Evolutionary conservation across 2,329 filamentous ascomycete genomes (phyloP).

Genomic region (Apiospora sp.): DNA sequence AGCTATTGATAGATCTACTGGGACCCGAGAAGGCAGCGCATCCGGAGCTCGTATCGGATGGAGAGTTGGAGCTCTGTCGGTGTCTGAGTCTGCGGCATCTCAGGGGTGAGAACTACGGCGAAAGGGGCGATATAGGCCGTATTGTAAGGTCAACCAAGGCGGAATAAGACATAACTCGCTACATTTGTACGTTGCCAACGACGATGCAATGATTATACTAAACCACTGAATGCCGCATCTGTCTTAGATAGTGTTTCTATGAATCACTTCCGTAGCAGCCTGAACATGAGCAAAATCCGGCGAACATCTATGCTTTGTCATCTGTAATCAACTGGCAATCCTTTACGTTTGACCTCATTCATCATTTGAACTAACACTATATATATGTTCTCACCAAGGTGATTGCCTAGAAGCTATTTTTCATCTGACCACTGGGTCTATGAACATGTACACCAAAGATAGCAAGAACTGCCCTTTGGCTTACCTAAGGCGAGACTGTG

Average conservation of each 20-base stretch:
- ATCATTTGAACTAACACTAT: not conserved
- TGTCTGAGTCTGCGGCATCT: slow-evolving; percentile 20
- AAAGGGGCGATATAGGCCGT: slow-evolving; percentile 8
- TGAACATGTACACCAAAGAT: not conserved
- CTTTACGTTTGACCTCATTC: too few species aligned
- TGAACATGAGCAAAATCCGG: too few species aligned
- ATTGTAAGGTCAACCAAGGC: not conserved
- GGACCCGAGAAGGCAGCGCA: slow-evolving; percentile 17
- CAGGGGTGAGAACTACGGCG: not conserved
- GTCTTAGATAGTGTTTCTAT: too few species aligned
- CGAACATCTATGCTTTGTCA: not conserved
- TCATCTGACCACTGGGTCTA: not conserved
- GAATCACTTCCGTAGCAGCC: too few species aligned
- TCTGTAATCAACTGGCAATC: not conserved
- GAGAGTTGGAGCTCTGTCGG: slow-evolving; percentile 26
- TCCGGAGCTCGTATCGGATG: slow-evolving; percentile 26
- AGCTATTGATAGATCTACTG: slow-evolving; percentile 21
- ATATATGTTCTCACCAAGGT: not conserved
- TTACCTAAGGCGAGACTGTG: not conserved
- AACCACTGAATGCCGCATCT: not conserved
- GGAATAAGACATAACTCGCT: not conserved
- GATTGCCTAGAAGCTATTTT: too few species aligned
- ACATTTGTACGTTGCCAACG: not conserved
- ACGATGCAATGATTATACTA: not conserved
- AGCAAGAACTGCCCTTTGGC: not conserved